A percentile compares a stretch with the other conserved stretches of the same genome.
Evolutionary conservation across 257 asterid genomes (phyloP).

Genomic region (Nicotiana noctiflora): DNA sequence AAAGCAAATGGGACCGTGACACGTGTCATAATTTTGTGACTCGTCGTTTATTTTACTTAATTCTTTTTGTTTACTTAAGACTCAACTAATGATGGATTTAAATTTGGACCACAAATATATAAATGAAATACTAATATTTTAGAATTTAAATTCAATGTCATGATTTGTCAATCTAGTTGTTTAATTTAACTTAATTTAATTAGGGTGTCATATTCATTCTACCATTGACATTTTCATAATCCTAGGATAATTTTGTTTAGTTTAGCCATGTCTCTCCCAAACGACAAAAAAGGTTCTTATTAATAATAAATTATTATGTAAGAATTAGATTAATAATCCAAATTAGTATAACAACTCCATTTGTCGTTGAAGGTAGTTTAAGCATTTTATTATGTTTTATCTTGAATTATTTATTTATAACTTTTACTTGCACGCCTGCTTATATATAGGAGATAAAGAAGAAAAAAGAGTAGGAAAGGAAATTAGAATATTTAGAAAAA

Average conservation of each 20-base stretch:
- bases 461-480: not conserved
- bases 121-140: not conserved
- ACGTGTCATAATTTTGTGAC: conserved; percentile 10
- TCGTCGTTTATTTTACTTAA: not conserved
- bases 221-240: conserved; percentile 22
- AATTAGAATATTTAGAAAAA: not conserved
- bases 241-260: conserved; percentile 31
- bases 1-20: not conserved
- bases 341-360: conserved; percentile 31
- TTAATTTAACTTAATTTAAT: not conserved
- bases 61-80: not conserved
- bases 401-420: not conserved
- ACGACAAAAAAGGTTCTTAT: not conserved
- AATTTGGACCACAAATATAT: conserved; percentile 7
- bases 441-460: not conserved
- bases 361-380: not conserved
- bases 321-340: conserved; percentile 4
- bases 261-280: conserved; percentile 8
- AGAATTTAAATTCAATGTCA: not conserved
- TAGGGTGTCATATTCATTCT: conserved; percentile 6
- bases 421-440: not conserved
- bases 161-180: not conserved
- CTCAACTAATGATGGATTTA: not conserved
- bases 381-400: not conserved
- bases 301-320: not conserved